A percentile compares a stretch with the other conserved stretches of the same genome.
phyloP scores from a whole-genome alignment of 1,284 basidiomycete species.

The Gymnopus androsaceus region DNA sequence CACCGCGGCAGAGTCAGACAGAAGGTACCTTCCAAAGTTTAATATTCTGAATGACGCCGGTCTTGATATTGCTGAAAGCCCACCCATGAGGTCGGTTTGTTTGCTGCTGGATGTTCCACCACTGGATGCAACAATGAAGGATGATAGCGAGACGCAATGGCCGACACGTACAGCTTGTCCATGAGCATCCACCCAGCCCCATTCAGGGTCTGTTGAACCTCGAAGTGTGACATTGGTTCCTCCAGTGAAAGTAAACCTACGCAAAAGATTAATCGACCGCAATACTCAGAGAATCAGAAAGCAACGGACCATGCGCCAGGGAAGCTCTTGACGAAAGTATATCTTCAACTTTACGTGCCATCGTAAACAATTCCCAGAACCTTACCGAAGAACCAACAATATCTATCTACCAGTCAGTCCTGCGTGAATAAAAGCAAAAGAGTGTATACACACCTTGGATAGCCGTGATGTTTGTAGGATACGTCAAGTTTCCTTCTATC shows the following conservation, averaged over 20 bases:
- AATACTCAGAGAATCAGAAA: not conserved
- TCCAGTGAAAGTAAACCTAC: slow-evolving; percentile 52
- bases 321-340: slow-evolving; percentile 36
- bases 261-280: not conserved
- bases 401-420: slow-evolving; percentile 26
- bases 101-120: slow-evolving; percentile 61
- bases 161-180: slow-evolving; percentile 49
- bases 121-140: slow-evolving; percentile 33
- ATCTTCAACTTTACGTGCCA: too few relatives aligned
- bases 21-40: slow-evolving; percentile 57
- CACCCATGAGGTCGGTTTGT: slow-evolving; percentile 57
- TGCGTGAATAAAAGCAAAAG: not conserved
- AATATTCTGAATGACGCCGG: slow-evolving; percentile 57
- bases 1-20: too few relatives aligned
- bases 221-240: slow-evolving; percentile 60
- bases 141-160: not conserved
- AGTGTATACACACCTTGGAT: slow-evolving; percentile 46
- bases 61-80: slow-evolving; percentile 52
- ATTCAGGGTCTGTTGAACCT: slow-evolving; percentile 52
- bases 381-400: slow-evolving; percentile 47
- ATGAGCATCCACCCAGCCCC: slow-evolving; percentile 64
- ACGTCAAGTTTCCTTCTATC: slow-evolving; percentile 61
- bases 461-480: slow-evolving; percentile 52
- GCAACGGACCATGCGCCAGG: slow-evolving; percentile 47
- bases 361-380: not conserved